phyloP scores from a whole-genome alignment of 306 rosid genomes.

The Vigna mungo region DNA sequence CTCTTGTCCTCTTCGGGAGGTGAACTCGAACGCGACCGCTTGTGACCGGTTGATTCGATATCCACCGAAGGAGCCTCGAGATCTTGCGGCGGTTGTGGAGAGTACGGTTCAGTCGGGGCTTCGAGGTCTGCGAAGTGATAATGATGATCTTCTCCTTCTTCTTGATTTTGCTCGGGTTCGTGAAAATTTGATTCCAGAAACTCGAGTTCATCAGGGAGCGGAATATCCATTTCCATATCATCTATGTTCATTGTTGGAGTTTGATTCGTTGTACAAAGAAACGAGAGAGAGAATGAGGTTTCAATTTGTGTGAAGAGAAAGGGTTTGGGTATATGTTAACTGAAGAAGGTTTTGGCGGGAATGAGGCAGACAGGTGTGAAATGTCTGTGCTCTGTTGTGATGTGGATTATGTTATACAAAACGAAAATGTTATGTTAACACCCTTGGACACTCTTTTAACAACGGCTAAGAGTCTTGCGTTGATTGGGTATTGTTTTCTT shows the following conservation, averaged over 20 bases:
- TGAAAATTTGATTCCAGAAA: conserved; percentile 69
- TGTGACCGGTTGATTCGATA: conserved; percentile 50
- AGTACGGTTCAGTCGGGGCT: conserved; percentile 48
- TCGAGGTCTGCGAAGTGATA: conserved; percentile 51
- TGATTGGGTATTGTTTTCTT: too few species aligned
- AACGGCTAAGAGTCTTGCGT: too few species aligned
- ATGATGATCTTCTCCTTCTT: not conserved
- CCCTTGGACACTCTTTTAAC: too few species aligned
- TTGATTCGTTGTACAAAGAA: not conserved
- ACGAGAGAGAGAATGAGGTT: not conserved
- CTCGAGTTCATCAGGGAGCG: conserved; percentile 85
- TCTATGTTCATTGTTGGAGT: conserved; percentile 47
- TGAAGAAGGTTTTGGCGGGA: conserved; percentile 38
- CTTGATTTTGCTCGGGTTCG: conserved; percentile 41
- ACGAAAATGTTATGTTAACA: too few species aligned
- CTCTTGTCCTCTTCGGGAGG: conserved; percentile 39
- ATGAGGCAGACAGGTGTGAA: not conserved
- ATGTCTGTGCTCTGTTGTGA: not conserved
- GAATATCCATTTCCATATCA: conserved; percentile 75
- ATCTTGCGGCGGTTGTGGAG: conserved; percentile 44
- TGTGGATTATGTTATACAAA: not conserved
- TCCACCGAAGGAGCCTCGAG: conserved; percentile 37
- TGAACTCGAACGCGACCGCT: conserved; percentile 56
- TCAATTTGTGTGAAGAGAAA: not conserved
- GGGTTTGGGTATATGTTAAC: not conserved